Conservation (phyloP, 2,329 filamentous ascomycete genomes). For the Aureobasidium subglaciale region DNA sequence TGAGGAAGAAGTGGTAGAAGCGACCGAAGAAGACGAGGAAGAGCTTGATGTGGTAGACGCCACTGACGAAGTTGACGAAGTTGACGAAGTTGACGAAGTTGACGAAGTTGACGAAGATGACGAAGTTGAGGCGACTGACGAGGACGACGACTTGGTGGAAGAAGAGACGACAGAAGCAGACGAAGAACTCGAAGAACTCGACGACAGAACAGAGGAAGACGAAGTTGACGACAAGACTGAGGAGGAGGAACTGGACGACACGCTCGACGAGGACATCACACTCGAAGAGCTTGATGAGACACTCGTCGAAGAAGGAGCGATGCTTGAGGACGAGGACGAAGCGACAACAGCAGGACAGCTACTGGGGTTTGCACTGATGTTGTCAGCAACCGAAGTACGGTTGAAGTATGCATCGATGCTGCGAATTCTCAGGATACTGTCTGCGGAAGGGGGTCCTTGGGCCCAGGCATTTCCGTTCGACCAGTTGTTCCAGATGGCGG, state of each 20-base stretch:
- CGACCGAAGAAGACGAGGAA: background rate
- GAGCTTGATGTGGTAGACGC: background rate
- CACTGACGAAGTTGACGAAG: background rate
- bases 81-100: background rate
- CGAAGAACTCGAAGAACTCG: background rate
- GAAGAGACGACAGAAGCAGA: background rate
- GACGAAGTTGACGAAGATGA: background rate
- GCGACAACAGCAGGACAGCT: background rate
- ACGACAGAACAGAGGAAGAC: background rate
- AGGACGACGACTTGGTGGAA: background rate
- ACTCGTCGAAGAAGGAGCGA: background rate
- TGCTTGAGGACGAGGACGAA: background rate
- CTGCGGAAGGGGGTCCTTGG: constrained; percentile 56
- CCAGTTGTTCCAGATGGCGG: constrained; percentile 64
- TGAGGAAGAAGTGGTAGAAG: background rate
- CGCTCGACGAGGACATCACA: background rate
- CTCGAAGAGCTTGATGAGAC: background rate
- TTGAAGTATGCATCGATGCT: constrained; percentile 63
- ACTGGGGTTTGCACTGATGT: background rate
- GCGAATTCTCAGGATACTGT: constrained; percentile 57
- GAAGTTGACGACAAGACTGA: background rate
- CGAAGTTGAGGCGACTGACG: background rate
- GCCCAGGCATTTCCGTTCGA: constrained; percentile 66
- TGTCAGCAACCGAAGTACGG: constrained; percentile 1
- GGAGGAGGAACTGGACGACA: background rate